Conservation (phyloP, 2,329 filamentous ascomycete species). For the Ampelomyces quisqualis region DNA sequence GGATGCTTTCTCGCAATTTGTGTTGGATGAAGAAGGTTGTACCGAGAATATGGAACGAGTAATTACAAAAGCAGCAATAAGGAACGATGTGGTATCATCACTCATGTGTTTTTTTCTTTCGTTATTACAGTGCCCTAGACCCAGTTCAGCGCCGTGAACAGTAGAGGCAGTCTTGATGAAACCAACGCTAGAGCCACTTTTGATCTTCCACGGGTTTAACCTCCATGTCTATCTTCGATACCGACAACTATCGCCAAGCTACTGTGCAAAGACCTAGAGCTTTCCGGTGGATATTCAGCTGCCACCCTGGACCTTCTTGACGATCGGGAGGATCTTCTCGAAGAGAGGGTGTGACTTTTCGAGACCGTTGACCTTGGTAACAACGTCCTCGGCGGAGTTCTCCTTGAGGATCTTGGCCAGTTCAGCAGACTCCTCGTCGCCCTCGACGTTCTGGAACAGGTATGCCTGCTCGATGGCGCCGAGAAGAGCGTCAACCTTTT, state of each 20-base stretch:
- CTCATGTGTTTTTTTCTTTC: slow-evolving; percentile 23
- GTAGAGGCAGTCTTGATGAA: slow-evolving; percentile 4
- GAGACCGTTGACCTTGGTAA: slow-evolving; percentile 78
- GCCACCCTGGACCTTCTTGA: slow-evolving; percentile 72
- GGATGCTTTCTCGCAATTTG: too few species aligned
- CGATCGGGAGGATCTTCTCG: slow-evolving; percentile 70
- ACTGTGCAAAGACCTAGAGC: slow-evolving; percentile 11
- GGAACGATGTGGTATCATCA: slow-evolving; percentile 14
- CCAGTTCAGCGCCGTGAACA: slow-evolving; percentile 9
- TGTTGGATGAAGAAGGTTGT: too few species aligned
- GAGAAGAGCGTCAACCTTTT: slow-evolving; percentile 72
- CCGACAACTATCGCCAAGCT: slow-evolving; percentile 5
- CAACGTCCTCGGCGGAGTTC: slow-evolving; percentile 70
- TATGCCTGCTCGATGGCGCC: slow-evolving; percentile 88
- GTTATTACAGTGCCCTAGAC: slow-evolving; percentile 12
- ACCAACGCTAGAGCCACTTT: slow-evolving; percentile 10
- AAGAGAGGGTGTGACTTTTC: slow-evolving; percentile 76
- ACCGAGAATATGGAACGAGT: too few species aligned
- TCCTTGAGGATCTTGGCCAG: slow-evolving; percentile 82
- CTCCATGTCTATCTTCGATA: slow-evolving; percentile 5
- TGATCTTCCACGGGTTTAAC: slow-evolving; percentile 7
- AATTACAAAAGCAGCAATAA: too few species aligned
- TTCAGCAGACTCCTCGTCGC: slow-evolving; percentile 84
- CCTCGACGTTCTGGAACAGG: slow-evolving; percentile 91
- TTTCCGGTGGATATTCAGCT: slow-evolving; percentile 21